Percentiles rank a stretch among this genome's conserved stretches.
These are phyloP conservation scores for Phytopythium boreale DNA, from an alignment of 352 stramenopile genomes.

Conservation along the genomic window DNA sequence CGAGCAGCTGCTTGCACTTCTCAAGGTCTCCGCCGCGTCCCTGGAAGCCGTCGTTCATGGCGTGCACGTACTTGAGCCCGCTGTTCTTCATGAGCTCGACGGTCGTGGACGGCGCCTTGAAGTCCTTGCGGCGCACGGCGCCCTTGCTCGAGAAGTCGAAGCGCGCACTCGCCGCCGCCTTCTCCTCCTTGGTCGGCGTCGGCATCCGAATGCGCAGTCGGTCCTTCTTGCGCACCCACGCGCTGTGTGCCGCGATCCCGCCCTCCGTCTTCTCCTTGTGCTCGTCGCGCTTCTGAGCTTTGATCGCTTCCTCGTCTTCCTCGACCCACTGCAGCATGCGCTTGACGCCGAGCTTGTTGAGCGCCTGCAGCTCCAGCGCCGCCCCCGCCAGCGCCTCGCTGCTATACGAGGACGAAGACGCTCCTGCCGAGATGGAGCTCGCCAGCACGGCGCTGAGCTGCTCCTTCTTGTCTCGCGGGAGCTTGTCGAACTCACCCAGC, in stretches of 20 bases:
- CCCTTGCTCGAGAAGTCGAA: conserved; percentile 76
- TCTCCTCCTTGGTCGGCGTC: conserved; percentile 9
- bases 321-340: conserved; percentile 79
- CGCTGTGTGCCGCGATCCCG: conserved; percentile 68
- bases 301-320: conserved; percentile 63
- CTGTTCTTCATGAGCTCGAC: conserved; percentile 75
- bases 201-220: conserved; percentile 72
- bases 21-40: conserved; percentile 80
- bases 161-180: conserved; percentile 30
- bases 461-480: conserved; percentile 19
- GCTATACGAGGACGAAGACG: conserved; percentile 3
- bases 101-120: conserved; percentile 61
- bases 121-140: conserved; percentile 51
- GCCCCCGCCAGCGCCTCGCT: conserved; percentile 15
- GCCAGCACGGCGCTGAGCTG: conserved; percentile 1
- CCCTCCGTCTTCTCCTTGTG: conserved; percentile 68
- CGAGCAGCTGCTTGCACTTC: conserved; percentile 66
- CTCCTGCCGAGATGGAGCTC: conserved; percentile 13
- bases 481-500: conserved; percentile 27
- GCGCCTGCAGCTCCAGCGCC: conserved; percentile 54
- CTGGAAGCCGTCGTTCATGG: conserved; percentile 86
- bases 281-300: conserved; percentile 68
- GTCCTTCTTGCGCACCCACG: conserved; percentile 79
- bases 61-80: conserved; percentile 81
- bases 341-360: conserved; percentile 63